A percentile compares a stretch with the other conserved stretches of the same genome.
These are phyloP conservation scores for Neofusicoccum ribis DNA, from an alignment of 2,329 filamentous ascomycete species.

Conservation along the genomic window DNA sequence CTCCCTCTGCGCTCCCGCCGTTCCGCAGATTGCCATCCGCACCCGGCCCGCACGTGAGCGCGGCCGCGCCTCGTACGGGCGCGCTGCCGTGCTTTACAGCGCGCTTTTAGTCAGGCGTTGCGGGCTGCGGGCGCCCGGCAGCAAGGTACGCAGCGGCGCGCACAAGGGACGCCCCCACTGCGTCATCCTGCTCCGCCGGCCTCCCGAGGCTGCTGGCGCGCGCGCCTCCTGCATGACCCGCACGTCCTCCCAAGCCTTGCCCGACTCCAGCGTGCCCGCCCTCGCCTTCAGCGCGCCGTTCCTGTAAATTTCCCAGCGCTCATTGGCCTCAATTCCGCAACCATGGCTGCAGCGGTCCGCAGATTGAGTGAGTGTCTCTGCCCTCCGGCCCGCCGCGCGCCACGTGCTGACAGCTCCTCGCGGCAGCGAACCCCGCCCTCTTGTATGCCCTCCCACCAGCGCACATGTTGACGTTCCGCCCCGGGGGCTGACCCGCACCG, in stretches of 20 bases:
- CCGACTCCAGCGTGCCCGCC: not conserved
- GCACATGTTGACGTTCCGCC: not conserved
- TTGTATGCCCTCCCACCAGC: constrained; percentile 33
- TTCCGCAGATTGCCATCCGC: not conserved
- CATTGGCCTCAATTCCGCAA: not conserved
- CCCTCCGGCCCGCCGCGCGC: not conserved
- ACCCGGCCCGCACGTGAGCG: not conserved
- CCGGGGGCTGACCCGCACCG: not conserved
- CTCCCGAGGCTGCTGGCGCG: constrained; percentile 2
- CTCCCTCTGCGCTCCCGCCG: not conserved
- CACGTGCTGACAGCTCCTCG: constrained; percentile 13
- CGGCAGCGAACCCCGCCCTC: constrained; percentile 39
- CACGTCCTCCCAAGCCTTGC: constrained; percentile 11
- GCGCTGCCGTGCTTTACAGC: not conserved
- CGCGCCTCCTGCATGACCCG: constrained; percentile 15
- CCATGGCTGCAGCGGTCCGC: constrained; percentile 16
- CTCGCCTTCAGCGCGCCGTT: constrained; percentile 4
- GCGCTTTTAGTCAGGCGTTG: not conserved
- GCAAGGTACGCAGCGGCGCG: not conserved
- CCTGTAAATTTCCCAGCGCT: constrained; percentile 1
- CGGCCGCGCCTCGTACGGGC: not conserved
- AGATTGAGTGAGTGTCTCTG: constrained; percentile 12
- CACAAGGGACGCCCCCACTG: constrained; percentile 7
- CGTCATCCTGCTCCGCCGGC: constrained; percentile 11
- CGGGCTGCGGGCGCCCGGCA: not conserved